Base-by-base conservation (phyloP, 2,329 filamentous ascomycete genomes). In the Apiospora sp. region DNA sequence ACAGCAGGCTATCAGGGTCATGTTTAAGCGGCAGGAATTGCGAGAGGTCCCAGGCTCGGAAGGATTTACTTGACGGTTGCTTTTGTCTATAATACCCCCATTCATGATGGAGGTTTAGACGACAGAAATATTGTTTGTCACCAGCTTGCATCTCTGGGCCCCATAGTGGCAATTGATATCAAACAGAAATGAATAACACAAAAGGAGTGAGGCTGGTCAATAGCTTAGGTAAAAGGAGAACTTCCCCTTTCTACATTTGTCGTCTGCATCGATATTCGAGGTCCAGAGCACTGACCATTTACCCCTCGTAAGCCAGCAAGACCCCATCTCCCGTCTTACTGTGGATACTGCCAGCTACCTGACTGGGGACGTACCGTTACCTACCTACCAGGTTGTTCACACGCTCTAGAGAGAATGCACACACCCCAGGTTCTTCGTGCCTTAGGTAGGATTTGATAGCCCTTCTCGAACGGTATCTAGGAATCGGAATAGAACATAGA, bases 281-380 rank as follows among this genome's bases (percentile, higher is more conserved):
- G 54, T 34, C 5, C 16, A 34, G 30, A 61, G 54, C 54, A 61
- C 54, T 61, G 54, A 61, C 54, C 54, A 61, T 61, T 61, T 37
- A 61, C 54, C 54, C 54, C 54, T 61, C 54, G 54, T 61, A 19
- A 61, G 54, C 54, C 54, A 61, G 54, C 54, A 34, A 37, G 54
- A 37, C 16, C 54, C 54, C 16, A 30, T 61, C 30, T 34, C 54
- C 54, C 30, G 54, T 37, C 30, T 12, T 19, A 61, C 16, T 61
- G 54, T 61, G 54, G 54, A 61, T 22, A 61, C 54, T 8, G 30
- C 30, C 54, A 61, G 54, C 16, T 61, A 30, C 30, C 30, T 61
- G 16, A 61, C 30, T 34, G 51, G 51, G 51, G 51, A 16, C 27
- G 27, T 58, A 34, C 27, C 51, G 27, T 34, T 27, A 51, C 49